Conservation (phyloP, 2,329 filamentous ascomycete genomes). For the Verticillium klebahnii region DNA sequence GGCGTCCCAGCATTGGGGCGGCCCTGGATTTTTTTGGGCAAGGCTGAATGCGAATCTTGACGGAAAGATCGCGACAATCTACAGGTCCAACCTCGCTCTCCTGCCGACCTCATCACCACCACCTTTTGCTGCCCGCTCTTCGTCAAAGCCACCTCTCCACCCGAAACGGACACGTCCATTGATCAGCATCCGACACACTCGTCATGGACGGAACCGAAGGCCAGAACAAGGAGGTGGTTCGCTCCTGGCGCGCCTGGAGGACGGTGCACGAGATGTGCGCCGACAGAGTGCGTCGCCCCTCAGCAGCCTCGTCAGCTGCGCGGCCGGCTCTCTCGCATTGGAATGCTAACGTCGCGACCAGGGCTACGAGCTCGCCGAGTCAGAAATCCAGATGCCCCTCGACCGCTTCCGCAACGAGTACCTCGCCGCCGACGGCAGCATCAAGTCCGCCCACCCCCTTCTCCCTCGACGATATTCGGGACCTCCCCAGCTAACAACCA, state of each 20-base stretch:
- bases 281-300: constrained; percentile 64
- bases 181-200: background rate
- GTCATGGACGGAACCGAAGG: constrained; percentile 41
- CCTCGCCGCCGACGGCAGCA: constrained; percentile 65
- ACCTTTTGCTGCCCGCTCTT: background rate
- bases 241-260: constrained; percentile 90
- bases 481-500: background rate
- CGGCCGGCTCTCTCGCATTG: background rate
- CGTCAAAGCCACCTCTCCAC: background rate
- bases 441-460: constrained; percentile 57
- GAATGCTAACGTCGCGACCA: constrained; percentile 32
- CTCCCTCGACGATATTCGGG: constrained; percentile 1
- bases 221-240: constrained; percentile 50
- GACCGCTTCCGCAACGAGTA: constrained; percentile 75
- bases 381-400: constrained; percentile 82
- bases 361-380: constrained; percentile 90
- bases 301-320: background rate
- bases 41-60: background rate
- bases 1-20: background rate
- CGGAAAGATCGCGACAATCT: background rate
- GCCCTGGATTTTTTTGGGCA: background rate
- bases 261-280: constrained; percentile 93
- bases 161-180: background rate
- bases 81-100: constrained; percentile 1
- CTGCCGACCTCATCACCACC: background rate